Evolutionary conservation across 768 basidiomycete genomes (phyloP).

Genomic region (Naganishia vishniacii): DNA sequence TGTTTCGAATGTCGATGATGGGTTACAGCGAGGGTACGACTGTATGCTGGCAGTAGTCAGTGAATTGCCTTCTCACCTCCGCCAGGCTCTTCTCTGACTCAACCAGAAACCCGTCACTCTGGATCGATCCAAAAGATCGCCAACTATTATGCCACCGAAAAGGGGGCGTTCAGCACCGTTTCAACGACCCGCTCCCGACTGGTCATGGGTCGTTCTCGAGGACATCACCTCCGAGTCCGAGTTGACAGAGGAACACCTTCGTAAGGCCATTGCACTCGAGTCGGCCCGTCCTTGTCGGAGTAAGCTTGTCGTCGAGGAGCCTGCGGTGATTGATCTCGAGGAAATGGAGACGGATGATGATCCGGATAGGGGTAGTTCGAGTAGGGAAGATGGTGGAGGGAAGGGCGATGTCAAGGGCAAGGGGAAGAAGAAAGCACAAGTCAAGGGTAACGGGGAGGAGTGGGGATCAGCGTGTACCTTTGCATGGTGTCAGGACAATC

Average conservation of each 20-base stretch:
- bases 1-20: too few relatives aligned
- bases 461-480: conserved; percentile 25
- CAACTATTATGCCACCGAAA: conserved; percentile 8
- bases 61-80: too few relatives aligned
- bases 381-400: conserved; percentile 2
- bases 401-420: conserved; percentile 14
- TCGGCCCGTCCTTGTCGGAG: conserved; percentile 1
- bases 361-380: background rate
- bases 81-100: too few relatives aligned
- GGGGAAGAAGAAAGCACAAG: conserved; percentile 16
- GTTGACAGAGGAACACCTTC: conserved; percentile 16
- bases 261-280: conserved; percentile 10
- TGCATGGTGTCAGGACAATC: conserved; percentile 64
- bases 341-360: conserved; percentile 2
- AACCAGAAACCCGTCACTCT: background rate
- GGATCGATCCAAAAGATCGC: background rate
- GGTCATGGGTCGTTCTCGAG: conserved; percentile 20
- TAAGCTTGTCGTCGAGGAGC: background rate
- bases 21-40: too few relatives aligned
- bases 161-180: background rate
- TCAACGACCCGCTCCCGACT: conserved; percentile 17
- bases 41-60: too few relatives aligned
- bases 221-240: background rate
- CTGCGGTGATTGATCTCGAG: background rate
- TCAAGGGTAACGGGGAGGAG: conserved; percentile 4